Conservation (phyloP, 495 filamentous ascomycete species). For the Poronia punctata region DNA sequence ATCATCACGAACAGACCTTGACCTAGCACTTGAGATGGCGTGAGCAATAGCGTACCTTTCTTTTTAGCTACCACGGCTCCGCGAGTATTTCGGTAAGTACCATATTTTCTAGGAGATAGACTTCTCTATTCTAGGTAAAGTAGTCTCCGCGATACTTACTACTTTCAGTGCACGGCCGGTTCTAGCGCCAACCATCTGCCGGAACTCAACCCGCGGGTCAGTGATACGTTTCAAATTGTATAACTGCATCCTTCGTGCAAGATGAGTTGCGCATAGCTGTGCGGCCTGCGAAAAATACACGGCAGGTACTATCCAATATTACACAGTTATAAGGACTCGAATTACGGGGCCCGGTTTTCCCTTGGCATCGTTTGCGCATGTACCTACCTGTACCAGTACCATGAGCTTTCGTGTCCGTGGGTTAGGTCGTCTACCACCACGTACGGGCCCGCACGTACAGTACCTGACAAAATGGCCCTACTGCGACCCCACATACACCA, state of each 20-base stretch:
- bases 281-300: too few species aligned
- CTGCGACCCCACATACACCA: too few species aligned
- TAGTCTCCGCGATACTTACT: not conserved
- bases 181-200: constrained; percentile 7
- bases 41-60: constrained; percentile 2
- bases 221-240: constrained; percentile 13
- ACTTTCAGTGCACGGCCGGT: constrained; percentile 1
- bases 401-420: too few species aligned
- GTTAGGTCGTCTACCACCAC: too few species aligned
- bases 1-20: not conserved
- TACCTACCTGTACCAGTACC: constrained; percentile 1
- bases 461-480: too few species aligned
- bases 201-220: constrained; percentile 9
- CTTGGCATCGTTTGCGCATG: not conserved
- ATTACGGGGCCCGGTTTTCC: too few species aligned
- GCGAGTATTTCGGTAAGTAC: not conserved
- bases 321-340: constrained; percentile 9
- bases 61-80: constrained; percentile 5
- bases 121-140: not conserved
- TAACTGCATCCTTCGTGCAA: constrained; percentile 13
- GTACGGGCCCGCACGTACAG: too few species aligned
- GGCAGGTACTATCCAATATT: constrained; percentile 5
- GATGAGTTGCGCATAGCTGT: constrained; percentile 1
- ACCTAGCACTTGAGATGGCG: constrained; percentile 1
- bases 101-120: not conserved